A percentile compares a stretch with the other conserved stretches of the same genome.
phyloP scores from a whole-genome alignment of 805 yeast species.

The Komagataella kurtzmanii region DNA sequence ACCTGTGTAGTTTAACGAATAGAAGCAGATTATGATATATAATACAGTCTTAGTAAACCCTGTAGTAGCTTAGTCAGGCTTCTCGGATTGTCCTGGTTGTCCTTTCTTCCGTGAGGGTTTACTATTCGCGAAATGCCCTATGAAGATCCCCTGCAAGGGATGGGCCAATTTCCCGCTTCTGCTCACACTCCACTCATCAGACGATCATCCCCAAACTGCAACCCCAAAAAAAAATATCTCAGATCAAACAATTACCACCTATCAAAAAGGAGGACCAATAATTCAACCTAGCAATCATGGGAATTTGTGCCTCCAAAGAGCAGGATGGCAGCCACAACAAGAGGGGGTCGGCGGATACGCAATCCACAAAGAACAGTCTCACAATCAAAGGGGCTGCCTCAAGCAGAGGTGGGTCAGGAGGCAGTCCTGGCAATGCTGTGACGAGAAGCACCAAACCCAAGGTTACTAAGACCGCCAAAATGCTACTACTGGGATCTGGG shows the following conservation, averaged over 20 bases:
- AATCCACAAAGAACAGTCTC: not conserved
- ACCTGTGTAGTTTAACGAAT: slow-evolving; percentile 35
- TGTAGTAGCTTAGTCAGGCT: not conserved
- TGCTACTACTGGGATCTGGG: slow-evolving; percentile 77
- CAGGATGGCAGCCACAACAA: not conserved
- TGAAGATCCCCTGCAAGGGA: not conserved
- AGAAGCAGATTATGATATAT: not conserved
- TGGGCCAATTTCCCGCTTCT: not conserved
- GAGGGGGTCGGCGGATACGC: not conserved
- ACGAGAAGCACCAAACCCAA: slow-evolving; percentile 8
- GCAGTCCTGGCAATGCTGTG: not conserved
- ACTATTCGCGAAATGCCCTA: not conserved
- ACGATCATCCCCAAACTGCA: too few relatives aligned
- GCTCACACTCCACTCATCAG: not conserved
- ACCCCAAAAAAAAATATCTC: not conserved
- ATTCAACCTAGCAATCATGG: slow-evolving; percentile 3
- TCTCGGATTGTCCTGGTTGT: not conserved
- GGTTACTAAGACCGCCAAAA: slow-evolving; percentile 23
- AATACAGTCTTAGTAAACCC: not conserved
- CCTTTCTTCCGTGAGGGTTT: not conserved
- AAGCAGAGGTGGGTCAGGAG: not conserved
- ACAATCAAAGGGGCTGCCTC: not conserved
- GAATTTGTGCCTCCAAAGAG: slow-evolving; percentile 9
- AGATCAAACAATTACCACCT: not conserved
- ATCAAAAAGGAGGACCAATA: not conserved